A percentile compares a stretch with the other conserved stretches of the same genome.
Evolutionary conservation across 2,329 filamentous ascomycete species (phyloP).

Genomic region (Claviceps purpurea): DNA sequence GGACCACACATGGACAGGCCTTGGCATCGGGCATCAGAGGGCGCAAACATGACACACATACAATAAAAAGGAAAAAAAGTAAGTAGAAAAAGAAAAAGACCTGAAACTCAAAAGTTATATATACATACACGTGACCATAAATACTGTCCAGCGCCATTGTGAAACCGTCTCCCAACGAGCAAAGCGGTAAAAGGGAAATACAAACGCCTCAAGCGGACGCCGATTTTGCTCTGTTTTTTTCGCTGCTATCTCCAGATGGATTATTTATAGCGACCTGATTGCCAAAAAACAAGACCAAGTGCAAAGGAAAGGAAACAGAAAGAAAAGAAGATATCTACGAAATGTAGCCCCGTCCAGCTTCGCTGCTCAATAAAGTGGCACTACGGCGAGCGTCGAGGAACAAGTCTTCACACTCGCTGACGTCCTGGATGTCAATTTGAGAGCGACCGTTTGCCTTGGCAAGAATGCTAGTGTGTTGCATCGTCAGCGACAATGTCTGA

Average conservation of each 20-base stretch:
- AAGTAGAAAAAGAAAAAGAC: background rate
- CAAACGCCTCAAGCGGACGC: background rate
- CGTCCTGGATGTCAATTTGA: conserved; percentile 65
- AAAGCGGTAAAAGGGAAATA: background rate
- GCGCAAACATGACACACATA: background rate
- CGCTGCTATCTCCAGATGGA: background rate
- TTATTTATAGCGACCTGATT: background rate
- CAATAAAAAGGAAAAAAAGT: background rate
- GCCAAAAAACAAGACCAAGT: background rate
- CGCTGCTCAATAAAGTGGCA: conserved; percentile 51
- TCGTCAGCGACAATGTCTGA: conserved; percentile 21
- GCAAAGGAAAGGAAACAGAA: background rate
- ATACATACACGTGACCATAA: background rate
- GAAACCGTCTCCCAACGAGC: background rate
- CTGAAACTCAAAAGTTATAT: background rate
- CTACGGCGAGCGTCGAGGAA: conserved; percentile 75
- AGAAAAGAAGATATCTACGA: conserved; percentile 23
- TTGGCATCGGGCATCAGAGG: background rate
- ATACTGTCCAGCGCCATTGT: background rate
- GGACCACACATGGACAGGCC: background rate
- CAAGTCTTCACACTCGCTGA: conserved; percentile 69
- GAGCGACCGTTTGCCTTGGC: conserved; percentile 69
- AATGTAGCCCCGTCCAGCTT: conserved; percentile 52
- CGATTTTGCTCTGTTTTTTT: background rate
- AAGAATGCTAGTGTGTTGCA: conserved; percentile 51